A percentile compares a stretch with the other conserved stretches of the same genome.
phyloP scores from a whole-genome alignment of 202 grass and related monocot species.

The Musa balbisiana region DNA sequence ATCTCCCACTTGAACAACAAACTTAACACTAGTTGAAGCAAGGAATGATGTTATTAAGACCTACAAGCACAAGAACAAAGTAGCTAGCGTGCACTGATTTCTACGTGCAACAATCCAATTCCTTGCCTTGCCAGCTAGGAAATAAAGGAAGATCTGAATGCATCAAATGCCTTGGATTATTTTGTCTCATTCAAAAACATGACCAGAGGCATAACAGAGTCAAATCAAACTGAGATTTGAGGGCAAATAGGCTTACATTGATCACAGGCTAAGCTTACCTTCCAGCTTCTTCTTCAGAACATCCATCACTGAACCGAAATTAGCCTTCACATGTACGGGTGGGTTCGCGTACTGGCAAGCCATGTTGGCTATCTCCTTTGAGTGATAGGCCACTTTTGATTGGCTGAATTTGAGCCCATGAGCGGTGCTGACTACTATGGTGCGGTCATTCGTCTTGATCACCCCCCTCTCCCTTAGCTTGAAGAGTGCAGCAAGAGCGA shows the following conservation, averaged over 20 bases:
- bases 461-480: conserved; percentile 18
- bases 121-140: neutral
- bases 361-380: conserved; percentile 15
- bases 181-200: neutral
- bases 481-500: conserved; percentile 6
- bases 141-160: neutral
- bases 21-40: no score
- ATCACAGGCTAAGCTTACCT: neutral
- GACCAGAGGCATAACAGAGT: neutral
- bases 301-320: conserved; percentile 20
- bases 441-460: conserved; percentile 7
- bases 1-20: no score
- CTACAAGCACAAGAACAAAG: no score
- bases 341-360: conserved; percentile 3
- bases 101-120: neutral
- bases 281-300: conserved; percentile 18
- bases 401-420: conserved; percentile 15
- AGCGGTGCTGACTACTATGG: conserved; percentile 11
- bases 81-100: no score
- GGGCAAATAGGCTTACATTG: neutral
- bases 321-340: conserved; percentile 14
- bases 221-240: neutral
- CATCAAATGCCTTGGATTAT: neutral
- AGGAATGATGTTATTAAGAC: no score
- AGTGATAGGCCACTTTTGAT: conserved; percentile 13